These are phyloP conservation scores for Euphorbia pulcherrima DNA, from an alignment of 345 rosid genomes.

Conservation along the genomic window DNA sequence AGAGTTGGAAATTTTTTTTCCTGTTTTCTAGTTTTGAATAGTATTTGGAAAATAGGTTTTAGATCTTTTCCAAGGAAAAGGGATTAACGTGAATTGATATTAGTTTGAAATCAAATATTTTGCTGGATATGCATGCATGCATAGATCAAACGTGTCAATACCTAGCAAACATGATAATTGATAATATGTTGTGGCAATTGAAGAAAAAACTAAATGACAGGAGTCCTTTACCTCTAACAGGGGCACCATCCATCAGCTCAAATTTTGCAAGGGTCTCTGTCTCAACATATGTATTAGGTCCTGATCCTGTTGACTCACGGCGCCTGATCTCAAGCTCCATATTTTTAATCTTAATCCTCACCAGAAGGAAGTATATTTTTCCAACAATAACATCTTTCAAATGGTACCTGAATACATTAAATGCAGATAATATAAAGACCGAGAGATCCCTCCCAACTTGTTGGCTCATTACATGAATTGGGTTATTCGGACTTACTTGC, in stretches of 20 bases:
- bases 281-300: constrained; percentile 94
- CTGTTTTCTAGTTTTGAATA: no score
- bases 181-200: not conserved
- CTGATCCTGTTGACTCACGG: constrained; percentile 95
- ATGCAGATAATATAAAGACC: constrained; percentile 18
- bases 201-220: not conserved
- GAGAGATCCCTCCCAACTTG: constrained; percentile 4
- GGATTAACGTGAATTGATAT: no score
- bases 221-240: constrained; percentile 71
- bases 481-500: constrained; percentile 62
- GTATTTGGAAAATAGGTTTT: no score
- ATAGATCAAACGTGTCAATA: not conserved
- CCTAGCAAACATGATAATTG: not conserved
- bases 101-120: no score
- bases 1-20: no score
- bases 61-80: no score
- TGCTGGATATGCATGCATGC: no score
- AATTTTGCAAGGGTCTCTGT: constrained; percentile 96
- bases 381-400: constrained; percentile 95
- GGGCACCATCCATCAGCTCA: constrained; percentile 99
- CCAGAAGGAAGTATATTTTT: constrained; percentile 95
- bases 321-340: constrained; percentile 99
- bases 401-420: constrained; percentile 64
- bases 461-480: not conserved
- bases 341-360: constrained; percentile 96